A percentile compares a stretch with the other conserved stretches of the same genome.
These are phyloP conservation scores for Arthrobotrys sinensis DNA, from an alignment of 2,329 filamentous ascomycete genomes.

Conservation along the genomic window DNA sequence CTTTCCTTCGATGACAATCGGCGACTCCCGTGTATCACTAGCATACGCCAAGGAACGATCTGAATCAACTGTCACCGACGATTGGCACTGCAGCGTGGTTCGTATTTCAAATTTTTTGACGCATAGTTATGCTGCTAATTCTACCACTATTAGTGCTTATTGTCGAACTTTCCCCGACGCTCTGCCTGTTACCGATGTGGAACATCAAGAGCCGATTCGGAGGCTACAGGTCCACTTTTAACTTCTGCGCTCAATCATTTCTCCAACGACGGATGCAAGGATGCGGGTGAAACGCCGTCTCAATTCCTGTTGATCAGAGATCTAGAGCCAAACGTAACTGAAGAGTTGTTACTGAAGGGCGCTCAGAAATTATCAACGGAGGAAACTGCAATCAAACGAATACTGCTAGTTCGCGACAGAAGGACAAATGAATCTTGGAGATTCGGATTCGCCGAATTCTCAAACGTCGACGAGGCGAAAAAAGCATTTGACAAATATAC, in stretches of 20 bases:
- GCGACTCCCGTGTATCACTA: slow-evolving; percentile 70
- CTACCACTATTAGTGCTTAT: slow-evolving; percentile 69
- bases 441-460: slow-evolving; percentile 89
- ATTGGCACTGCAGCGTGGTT: slow-evolving; percentile 74
- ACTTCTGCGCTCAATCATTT: slow-evolving; percentile 69
- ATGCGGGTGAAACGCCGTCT: slow-evolving; percentile 73
- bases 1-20: slow-evolving; percentile 71
- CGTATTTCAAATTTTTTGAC: slow-evolving; percentile 46
- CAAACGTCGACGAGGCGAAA: slow-evolving; percentile 80
- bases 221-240: slow-evolving; percentile 68
- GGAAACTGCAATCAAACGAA: slow-evolving; percentile 80
- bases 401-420: slow-evolving; percentile 82
- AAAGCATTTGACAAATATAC: slow-evolving; percentile 81
- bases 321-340: slow-evolving; percentile 78
- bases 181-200: slow-evolving; percentile 75
- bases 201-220: slow-evolving; percentile 71
- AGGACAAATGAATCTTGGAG: slow-evolving; percentile 80
- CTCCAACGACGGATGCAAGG: slow-evolving; percentile 66
- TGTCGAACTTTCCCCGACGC: slow-evolving; percentile 74
- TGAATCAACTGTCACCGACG: slow-evolving; percentile 69
- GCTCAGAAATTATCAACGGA: slow-evolving; percentile 78
- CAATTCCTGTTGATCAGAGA: slow-evolving; percentile 84
- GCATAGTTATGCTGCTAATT: slow-evolving; percentile 42
- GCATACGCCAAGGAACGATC: slow-evolving; percentile 71
- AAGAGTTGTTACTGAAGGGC: slow-evolving; percentile 80